Evolutionary conservation across 1,284 basidiomycete species (phyloP), one percentile per base, ranked within the genome.

Genomic region (Sparassis latifolia): DNA sequence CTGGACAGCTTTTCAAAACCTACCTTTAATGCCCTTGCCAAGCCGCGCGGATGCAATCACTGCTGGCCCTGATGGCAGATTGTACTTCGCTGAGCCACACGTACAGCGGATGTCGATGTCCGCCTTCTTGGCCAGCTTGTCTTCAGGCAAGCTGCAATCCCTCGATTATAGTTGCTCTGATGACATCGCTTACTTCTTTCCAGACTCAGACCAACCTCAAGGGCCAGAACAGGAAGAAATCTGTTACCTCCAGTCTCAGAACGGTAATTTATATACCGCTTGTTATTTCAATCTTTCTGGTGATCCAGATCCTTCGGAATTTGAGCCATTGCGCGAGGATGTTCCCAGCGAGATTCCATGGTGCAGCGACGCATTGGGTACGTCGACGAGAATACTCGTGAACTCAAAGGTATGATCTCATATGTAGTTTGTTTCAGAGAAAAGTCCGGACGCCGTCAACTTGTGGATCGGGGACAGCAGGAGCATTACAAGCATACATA

Each of bases 231-330:
- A 20, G 27, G 31, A 37, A 3, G 78, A 87, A 48, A 75, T 84
- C 3, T 69, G 75, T 53, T 96, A 95, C 66, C 73, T 96, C 4
- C 93, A 96, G 65, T 90, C 87, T 2, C 93, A 96, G 66, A 92
- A 96, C 65, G 92, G 92, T 7, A 96, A 96, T 65, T 59, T 96
- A 33, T 89, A 80, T 58, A 75, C 79, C 1, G 68, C 62, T 51
- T 59, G 62, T 41, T 74, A 72, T 58, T 80, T 77, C 53, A 61
- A 66, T 20, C 56, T 60, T 4, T 60, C 56, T 45, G 55, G 54
- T 20, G 60, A 65, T 41, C 58, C 64, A 3, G 64, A 66, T 44
- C 40, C 51, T 1, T 84, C 85, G 7, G 86, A 92, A 64, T 82
- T 92, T 53, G 68, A 72, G 31, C 62, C 74, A 2, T 68, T 93